Percentiles rank a stretch among this genome's conserved stretches.
Evolutionary conservation across 1,284 basidiomycete species (phyloP).

Genomic region (Tranzscheliella williamsii): DNA sequence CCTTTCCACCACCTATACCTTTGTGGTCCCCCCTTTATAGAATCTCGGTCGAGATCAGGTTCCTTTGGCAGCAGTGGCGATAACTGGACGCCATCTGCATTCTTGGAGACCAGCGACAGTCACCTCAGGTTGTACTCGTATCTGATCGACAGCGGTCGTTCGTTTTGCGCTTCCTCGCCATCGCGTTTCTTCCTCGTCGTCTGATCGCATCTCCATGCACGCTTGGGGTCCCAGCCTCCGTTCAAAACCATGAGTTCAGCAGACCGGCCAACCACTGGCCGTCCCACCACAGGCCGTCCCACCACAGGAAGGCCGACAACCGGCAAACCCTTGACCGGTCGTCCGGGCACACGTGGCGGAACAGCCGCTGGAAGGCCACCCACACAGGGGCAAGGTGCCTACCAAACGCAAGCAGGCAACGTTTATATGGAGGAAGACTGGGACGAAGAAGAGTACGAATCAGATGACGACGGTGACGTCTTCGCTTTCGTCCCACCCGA

Average conservation of each 20-base stretch:
- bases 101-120: no score
- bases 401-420: constrained; percentile 2
- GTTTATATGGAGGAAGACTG: constrained; percentile 32
- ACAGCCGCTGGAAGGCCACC: constrained; percentile 16
- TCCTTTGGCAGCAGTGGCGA: no score
- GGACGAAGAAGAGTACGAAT: constrained; percentile 51
- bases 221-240: no score
- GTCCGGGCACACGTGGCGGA: constrained; percentile 28
- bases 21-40: no score
- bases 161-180: no score
- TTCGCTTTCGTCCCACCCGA: constrained; percentile 57
- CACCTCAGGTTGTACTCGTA: no score
- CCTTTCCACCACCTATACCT: no score
- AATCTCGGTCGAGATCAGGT: no score
- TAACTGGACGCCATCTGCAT: no score
- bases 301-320: constrained; percentile 24
- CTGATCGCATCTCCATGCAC: no score
- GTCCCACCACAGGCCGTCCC: constrained; percentile 27
- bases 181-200: no score
- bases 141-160: no score
- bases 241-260: constrained; percentile 5
- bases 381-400: constrained; percentile 22
- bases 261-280: constrained; percentile 25
- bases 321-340: constrained; percentile 10
- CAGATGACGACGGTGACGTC: constrained; percentile 54